Evolutionary conservation across 2,329 filamentous ascomycete species (phyloP).

Genomic region (Fusarium ramigenum): DNA sequence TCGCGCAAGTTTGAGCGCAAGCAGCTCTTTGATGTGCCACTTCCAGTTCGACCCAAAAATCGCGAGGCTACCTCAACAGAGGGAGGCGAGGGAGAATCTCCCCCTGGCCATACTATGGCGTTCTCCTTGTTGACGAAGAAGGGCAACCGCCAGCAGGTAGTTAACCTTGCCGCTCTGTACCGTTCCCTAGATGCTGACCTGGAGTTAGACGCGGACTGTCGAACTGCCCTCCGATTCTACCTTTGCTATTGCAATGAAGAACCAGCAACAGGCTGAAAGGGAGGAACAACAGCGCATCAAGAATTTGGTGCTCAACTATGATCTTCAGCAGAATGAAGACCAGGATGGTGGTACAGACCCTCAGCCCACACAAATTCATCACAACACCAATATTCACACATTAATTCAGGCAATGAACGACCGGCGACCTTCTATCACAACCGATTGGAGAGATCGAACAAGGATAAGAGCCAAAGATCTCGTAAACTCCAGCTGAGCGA

Average conservation of each 20-base stretch:
- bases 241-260: conserved; percentile 96
- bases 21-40: conserved; percentile 91
- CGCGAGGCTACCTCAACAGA: conserved; percentile 61
- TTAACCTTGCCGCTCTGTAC: neutral
- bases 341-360: conserved; percentile 70
- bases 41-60: conserved; percentile 82
- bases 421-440: conserved; percentile 60
- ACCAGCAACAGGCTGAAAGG: conserved; percentile 90
- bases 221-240: conserved; percentile 90
- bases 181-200: conserved; percentile 13
- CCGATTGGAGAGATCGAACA: conserved; percentile 64
- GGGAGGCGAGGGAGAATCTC: conserved; percentile 38
- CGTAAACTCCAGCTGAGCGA: conserved; percentile 95
- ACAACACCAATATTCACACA: conserved; percentile 59
- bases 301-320: conserved; percentile 94
- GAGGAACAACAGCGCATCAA: conserved; percentile 99
- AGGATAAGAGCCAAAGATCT: conserved; percentile 80
- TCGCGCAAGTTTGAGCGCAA: conserved; percentile 97
- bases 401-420: conserved; percentile 60
- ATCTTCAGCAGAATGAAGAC: conserved; percentile 85
- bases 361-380: conserved; percentile 14
- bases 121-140: conserved; percentile 96
- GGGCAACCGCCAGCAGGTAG: conserved; percentile 91
- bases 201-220: conserved; percentile 81
- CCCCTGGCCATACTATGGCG: conserved; percentile 76